Base-by-base conservation (phyloP, 2,329 filamentous ascomycete genomes). In the Leptosphaerulina australis region DNA sequence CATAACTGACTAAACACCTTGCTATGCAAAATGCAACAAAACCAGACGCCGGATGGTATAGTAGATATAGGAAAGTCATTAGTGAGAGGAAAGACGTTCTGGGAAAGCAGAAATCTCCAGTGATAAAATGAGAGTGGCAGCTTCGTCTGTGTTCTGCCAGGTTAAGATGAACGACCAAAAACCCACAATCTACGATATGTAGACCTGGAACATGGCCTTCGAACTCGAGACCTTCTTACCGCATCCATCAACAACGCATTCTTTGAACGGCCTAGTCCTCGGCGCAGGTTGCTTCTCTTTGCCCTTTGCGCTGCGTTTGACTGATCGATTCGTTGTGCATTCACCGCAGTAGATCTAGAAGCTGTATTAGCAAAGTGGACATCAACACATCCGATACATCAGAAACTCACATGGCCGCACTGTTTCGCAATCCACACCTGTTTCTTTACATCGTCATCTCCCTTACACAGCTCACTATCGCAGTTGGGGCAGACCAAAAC, bases 391-490 rank as follows among this genome's bases (percentile, higher is more conserved):
- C 30, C 33, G 18, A 34, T 15, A 7, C 5, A 18, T 17, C 24
- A 15, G 10, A 11, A 31, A 79, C 83, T 72, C 81, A 97, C 94
- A 76, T 99, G 94, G 58, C 94, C 94, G 70, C 94, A 99, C 41
- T 82, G 82, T 73, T 92, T 96, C 26, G 94, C 81, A 0, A 94
- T 88, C 91, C 92, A 97, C 55, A 97, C 93, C 64, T 96, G 88
- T 67, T 90, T 86, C 73, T 96, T 91, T 25, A 77, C 69, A 21
- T 82, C 78, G 17, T 80, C 78, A 0, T 84, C 84, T 11, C 91
- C 88, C 40, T 87, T 85, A 5, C 90, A 88, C 12, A 99, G 77
- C 73, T 97, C 93, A 50, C 89, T 82, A 14, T 88, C 86, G 63
- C 94, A 99, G 50, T 90, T 90, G 0, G 93, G 90, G 69, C 94